A percentile compares a stretch with the other conserved stretches of the same genome.
Evolutionary conservation across 345 rosid genomes (phyloP).

Genomic region (Rhodamnia argentea): DNA sequence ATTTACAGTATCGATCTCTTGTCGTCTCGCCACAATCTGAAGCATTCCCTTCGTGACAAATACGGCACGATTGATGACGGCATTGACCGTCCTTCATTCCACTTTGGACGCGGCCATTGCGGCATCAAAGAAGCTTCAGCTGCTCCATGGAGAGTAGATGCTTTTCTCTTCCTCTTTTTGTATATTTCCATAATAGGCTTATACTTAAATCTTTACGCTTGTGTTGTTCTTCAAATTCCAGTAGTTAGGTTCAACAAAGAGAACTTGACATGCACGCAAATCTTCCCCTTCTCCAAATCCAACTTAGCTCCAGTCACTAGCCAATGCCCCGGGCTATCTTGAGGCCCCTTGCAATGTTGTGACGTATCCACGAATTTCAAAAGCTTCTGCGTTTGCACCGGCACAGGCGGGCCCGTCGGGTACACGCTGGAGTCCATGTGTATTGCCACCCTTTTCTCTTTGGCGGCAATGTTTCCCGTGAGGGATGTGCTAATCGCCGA

Average conservation of each 20-base stretch:
- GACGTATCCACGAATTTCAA: conserved; percentile 64
- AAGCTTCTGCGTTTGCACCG: conserved; percentile 57
- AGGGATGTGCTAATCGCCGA: conserved; percentile 62
- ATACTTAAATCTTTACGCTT: not conserved
- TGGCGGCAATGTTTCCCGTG: conserved; percentile 21
- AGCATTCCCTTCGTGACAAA: not conserved
- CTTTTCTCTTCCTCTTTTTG: not conserved
- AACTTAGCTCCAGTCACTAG: conserved; percentile 71
- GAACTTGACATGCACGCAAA: conserved; percentile 70
- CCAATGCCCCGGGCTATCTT: conserved; percentile 92
- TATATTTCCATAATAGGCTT: not conserved
- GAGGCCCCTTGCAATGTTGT: conserved; percentile 69
- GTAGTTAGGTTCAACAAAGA: conserved; percentile 26
- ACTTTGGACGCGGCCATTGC: not conserved
- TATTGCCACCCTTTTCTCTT: conserved; percentile 20
- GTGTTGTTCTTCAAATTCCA: not conserved
- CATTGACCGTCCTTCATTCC: not conserved
- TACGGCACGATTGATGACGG: not conserved
- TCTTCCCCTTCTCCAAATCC: conserved; percentile 65
- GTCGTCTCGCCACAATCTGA: not conserved
- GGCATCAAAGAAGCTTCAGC: not conserved
- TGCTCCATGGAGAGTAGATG: not conserved
- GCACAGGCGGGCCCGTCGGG: conserved; percentile 83
- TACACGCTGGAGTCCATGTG: conserved; percentile 66
- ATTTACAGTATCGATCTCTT: not conserved